phyloP scores from a whole-genome alignment of 2,329 filamentous ascomycete genomes.

The Ciborinia camelliae region DNA sequence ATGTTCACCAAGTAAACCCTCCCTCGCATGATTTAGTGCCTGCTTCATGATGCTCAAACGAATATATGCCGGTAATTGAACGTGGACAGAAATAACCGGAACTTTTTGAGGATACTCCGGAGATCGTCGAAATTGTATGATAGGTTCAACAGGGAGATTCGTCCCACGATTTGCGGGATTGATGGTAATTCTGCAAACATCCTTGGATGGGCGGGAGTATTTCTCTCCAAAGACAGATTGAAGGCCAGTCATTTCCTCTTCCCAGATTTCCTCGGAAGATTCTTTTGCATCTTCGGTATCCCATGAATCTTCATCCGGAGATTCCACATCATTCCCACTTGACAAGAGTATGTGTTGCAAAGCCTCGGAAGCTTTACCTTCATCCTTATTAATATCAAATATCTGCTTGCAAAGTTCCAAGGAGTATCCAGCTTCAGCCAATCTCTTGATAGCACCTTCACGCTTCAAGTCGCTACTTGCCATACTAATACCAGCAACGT shows the following conservation, averaged over 20 bases:
- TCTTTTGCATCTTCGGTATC: slow-evolving; percentile 44
- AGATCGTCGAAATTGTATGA: slow-evolving; percentile 66
- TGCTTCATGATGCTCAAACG: slow-evolving; percentile 82
- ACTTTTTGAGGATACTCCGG: slow-evolving; percentile 67
- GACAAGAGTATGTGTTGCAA: slow-evolving; percentile 68
- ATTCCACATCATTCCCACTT: slow-evolving; percentile 40
- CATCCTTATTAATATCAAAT: slow-evolving; percentile 67
- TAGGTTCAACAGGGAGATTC: slow-evolving; percentile 50
- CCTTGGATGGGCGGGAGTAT: slow-evolving; percentile 57
- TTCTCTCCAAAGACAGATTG: slow-evolving; percentile 81
- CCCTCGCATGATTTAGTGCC: slow-evolving; percentile 66
- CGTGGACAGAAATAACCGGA: slow-evolving; percentile 66
- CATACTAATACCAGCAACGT: slow-evolving; percentile 84
- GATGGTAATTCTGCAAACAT: slow-evolving; percentile 68
- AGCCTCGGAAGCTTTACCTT: slow-evolving; percentile 72
- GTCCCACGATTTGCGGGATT: slow-evolving; percentile 51
- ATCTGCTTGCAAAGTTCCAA: slow-evolving; percentile 76
- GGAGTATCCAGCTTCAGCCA: slow-evolving; percentile 81
- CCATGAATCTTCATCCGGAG: slow-evolving; percentile 40
- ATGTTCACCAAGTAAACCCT: slow-evolving; percentile 73
- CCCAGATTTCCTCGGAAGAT: slow-evolving; percentile 66
- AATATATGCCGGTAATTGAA: slow-evolving; percentile 83
- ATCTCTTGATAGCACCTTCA: slow-evolving; percentile 77
- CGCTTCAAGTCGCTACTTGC: slow-evolving; percentile 76
- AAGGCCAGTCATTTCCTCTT: slow-evolving; percentile 78